phyloP scores from a whole-genome alignment of 208 protist genomes.

The Plasmodiophora brassicae region DNA sequence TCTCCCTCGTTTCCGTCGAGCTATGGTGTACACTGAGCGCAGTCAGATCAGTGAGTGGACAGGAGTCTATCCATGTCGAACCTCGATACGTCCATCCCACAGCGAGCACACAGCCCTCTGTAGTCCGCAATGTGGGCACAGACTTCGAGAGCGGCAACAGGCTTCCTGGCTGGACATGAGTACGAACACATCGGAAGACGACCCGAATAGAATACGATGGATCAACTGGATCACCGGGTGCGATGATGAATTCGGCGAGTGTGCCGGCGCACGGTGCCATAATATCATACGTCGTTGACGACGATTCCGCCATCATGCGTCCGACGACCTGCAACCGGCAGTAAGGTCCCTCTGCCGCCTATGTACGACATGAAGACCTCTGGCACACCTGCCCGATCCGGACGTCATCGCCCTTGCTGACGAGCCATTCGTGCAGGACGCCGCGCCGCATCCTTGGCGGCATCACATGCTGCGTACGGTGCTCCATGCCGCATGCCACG shows the following conservation, averaged over 20 bases:
- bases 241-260: not conserved
- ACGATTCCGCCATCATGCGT: no score
- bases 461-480: no score
- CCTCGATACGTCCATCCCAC: not conserved
- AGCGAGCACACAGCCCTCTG: not conserved
- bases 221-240: not conserved
- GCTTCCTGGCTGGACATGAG: not conserved
- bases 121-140: not conserved
- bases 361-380: not conserved
- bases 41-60: not conserved
- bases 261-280: not conserved
- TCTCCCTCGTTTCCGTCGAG: not conserved
- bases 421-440: not conserved
- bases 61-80: not conserved
- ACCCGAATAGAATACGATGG: not conserved
- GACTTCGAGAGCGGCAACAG: not conserved
- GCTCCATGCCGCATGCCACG: no score
- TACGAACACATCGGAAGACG: not conserved
- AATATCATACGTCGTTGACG: no score
- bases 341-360: not conserved
- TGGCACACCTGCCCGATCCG: not conserved
- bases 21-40: not conserved
- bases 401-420: not conserved
- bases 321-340: not conserved
- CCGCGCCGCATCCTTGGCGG: not conserved